Evolutionary conservation across 2,329 filamentous ascomycete genomes (phyloP), one percentile per base, ranked within the genome.

Genomic region (Ceratocystiopsis minuta): DNA sequence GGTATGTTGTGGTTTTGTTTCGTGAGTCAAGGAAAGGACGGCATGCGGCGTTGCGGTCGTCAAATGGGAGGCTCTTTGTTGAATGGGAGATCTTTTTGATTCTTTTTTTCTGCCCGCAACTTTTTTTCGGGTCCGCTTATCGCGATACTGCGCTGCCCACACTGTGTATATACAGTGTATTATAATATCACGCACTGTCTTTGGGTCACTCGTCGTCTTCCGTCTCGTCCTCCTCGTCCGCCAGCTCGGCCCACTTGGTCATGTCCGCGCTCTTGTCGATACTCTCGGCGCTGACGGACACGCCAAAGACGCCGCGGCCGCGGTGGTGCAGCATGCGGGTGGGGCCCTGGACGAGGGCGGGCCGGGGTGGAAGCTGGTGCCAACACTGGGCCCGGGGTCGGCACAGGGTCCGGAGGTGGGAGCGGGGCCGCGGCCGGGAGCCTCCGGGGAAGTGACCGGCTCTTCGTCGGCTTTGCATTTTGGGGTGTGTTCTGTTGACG

Each of bases 241-340:
- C 52, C 50, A 53, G 56, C 45, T 57, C 51, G 46, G 51, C 44
- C 56, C 56, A 59, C 48, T 58, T 57, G 41, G 54, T 51, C 57
- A 58, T 58, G 20, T 54, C 47, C 17, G 55, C 52, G 46, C 53
- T 52, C 46, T 58, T 48, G 47, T 57, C 50, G 34, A 59, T 36
- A 12, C 24, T 12, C 6, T 31, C 6, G 24, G 6, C n/a, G 15
- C 55, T 52, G 14, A 55, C 56, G 37, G 57, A 56, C 31, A 55
- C 49, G 20, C 53, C 52, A 42, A 59, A 57, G 0, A 53, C 52
- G 35, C 56, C 56, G 40, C 58, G 51, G 12, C 56, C 56, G 37
- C 55, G 55, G 46, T 59, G 56, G 48, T 59, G 56, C 40, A 58
- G 55, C 55, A 57, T 58, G 36, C 50, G 53, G 31, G 51, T 53